Conservation (phyloP, 2,329 filamentous ascomycete species). For the Talaromyces rugulosus region DNA sequence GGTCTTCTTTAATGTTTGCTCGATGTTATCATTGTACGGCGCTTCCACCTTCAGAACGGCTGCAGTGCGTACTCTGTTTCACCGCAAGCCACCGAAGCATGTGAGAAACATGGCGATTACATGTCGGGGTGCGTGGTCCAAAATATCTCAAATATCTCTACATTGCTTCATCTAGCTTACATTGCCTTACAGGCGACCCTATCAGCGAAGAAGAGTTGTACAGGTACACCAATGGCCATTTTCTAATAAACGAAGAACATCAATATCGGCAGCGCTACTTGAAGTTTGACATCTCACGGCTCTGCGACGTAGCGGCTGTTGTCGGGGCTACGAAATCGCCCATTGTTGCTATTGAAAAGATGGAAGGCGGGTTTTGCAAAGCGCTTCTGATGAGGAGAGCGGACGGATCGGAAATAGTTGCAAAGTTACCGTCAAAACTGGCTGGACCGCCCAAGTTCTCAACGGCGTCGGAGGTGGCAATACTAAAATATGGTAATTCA, state of each 20-base stretch:
- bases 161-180: not conserved
- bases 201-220: slow-evolving; percentile 17
- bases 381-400: slow-evolving; percentile 20
- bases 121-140: not conserved
- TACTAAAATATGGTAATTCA: slow-evolving; percentile 20
- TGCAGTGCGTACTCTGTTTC: too few relatives aligned
- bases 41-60: too few relatives aligned
- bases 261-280: slow-evolving; percentile 22
- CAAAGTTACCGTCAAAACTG: slow-evolving; percentile 20
- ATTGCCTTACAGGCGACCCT: slow-evolving; percentile 2
- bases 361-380: slow-evolving; percentile 26
- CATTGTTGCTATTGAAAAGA: slow-evolving; percentile 26
- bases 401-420: slow-evolving; percentile 20
- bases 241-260: slow-evolving; percentile 24
- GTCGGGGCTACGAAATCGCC: slow-evolving; percentile 17
- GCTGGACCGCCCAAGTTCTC: slow-evolving; percentile 16
- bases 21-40: too few relatives aligned
- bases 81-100: too few relatives aligned
- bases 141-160: not conserved
- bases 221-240: slow-evolving; percentile 25
- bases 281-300: slow-evolving; percentile 24
- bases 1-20: too few relatives aligned
- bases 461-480: slow-evolving; percentile 23
- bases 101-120: not conserved
- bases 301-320: slow-evolving; percentile 24